These are phyloP conservation scores for Kodamaea leandrae DNA, from an alignment of 805 yeast species.

Conservation along the genomic window DNA sequence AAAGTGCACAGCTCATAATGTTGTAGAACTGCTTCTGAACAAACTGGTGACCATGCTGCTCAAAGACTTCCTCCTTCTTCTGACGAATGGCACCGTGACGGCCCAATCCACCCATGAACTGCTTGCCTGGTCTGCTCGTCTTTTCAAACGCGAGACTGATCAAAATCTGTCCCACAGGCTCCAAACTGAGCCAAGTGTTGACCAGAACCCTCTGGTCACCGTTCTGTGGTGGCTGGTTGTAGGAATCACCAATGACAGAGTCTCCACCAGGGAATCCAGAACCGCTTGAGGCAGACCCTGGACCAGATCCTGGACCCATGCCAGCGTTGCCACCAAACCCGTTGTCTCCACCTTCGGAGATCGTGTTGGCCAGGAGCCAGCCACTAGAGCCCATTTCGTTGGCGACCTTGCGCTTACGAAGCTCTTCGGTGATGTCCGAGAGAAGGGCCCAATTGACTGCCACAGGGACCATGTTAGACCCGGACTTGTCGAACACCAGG, in stretches of 20 bases:
- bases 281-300: background rate
- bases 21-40: constrained; percentile 93
- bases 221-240: background rate
- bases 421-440: constrained; percentile 90
- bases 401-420: constrained; percentile 84
- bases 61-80: constrained; percentile 85
- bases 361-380: constrained; percentile 79
- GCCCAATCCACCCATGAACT: constrained; percentile 46
- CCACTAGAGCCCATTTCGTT: constrained; percentile 69
- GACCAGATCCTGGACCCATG: background rate
- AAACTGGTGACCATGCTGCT: constrained; percentile 96
- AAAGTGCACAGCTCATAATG: constrained; percentile 95
- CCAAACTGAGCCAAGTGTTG: constrained; percentile 85
- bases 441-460: constrained; percentile 90
- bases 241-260: background rate
- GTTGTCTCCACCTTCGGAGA: constrained; percentile 1
- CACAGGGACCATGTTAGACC: constrained; percentile 72
- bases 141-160: constrained; percentile 79
- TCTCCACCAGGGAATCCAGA: background rate
- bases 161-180: constrained; percentile 90
- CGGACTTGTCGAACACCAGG: constrained; percentile 77
- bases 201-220: constrained; percentile 39
- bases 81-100: constrained; percentile 99
- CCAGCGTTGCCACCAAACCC: background rate
- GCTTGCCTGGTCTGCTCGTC: constrained; percentile 36